Conservation (phyloP, 2,329 filamentous ascomycete genomes). For the Penicillium psychrosexuale region DNA sequence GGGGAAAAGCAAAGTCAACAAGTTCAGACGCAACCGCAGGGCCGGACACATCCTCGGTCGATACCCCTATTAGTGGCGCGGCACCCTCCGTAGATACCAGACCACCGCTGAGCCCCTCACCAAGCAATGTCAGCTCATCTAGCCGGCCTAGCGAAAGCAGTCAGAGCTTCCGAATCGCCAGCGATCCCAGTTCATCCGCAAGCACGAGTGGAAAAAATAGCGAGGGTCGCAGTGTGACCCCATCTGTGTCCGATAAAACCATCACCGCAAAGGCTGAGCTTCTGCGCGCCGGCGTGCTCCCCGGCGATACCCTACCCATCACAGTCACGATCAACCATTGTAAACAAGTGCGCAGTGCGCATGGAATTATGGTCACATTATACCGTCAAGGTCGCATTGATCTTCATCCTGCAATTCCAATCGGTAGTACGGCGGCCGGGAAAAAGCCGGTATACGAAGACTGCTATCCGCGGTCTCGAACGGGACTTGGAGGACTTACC, state of each 20-base stretch:
- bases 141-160: conserved; percentile 67
- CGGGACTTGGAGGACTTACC: conserved; percentile 80
- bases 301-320: conserved; percentile 78
- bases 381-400: conserved; percentile 91
- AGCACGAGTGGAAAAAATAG: conserved; percentile 44
- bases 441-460: conserved; percentile 74
- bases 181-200: conserved; percentile 42
- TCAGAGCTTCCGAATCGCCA: conserved; percentile 53
- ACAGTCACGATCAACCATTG: conserved; percentile 82
- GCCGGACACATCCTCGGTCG: conserved; percentile 47
- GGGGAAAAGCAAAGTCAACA: conserved; percentile 49
- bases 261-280: conserved; percentile 86
- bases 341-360: conserved; percentile 83
- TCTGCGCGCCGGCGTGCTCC: conserved; percentile 75
- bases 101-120: conserved; percentile 48
- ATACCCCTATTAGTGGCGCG: conserved; percentile 43
- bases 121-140: conserved; percentile 69
- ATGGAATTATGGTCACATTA: conserved; percentile 87
- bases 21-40: conserved; percentile 32
- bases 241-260: conserved; percentile 64
- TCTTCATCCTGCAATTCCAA: conserved; percentile 62
- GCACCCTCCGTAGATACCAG: conserved; percentile 33
- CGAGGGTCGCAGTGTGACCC: conserved; percentile 50
- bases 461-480: conserved; percentile 81
- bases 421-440: conserved; percentile 61